These are phyloP conservation scores for Rubus idaeus DNA, from an alignment of 306 rosid genomes.

Conservation along the genomic window DNA sequence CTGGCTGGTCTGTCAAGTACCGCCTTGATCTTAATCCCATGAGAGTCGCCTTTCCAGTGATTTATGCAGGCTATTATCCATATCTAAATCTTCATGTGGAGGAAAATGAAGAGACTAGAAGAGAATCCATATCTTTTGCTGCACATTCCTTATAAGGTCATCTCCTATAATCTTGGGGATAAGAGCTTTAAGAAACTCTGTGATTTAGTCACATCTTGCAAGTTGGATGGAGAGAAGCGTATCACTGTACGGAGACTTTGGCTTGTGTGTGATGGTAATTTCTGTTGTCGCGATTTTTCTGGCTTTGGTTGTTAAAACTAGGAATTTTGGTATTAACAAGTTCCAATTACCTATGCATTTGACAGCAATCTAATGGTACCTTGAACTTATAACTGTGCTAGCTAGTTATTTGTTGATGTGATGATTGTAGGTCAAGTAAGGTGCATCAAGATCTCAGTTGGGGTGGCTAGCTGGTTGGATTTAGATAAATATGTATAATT, in stretches of 20 bases:
- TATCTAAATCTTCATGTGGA: neutral
- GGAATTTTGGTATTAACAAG: neutral
- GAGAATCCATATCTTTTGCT: neutral
- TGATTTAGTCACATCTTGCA: neutral
- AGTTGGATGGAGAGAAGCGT: neutral
- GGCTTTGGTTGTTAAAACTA: neutral
- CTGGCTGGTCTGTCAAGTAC: slow-evolving; percentile 28
- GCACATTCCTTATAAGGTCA: neutral
- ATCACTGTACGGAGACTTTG: neutral
- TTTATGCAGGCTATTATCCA: too few relatives aligned
- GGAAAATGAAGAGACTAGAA: neutral
- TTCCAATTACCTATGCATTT: neutral
- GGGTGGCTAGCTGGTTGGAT: neutral
- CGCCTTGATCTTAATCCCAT: slow-evolving; percentile 5
- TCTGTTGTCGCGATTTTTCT: neutral
- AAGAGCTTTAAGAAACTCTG: neutral
- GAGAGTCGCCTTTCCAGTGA: neutral
- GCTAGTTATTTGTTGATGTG: neutral
- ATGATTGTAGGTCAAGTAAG: neutral
- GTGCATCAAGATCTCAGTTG: neutral
- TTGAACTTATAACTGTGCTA: neutral
- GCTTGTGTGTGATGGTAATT: slow-evolving; percentile 15
- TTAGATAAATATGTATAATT: neutral
- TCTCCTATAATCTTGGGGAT: neutral
- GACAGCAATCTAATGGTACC: neutral